Conservation (phyloP, 805 yeast genomes). For the Schizosaccharomyces lindneri region DNA sequence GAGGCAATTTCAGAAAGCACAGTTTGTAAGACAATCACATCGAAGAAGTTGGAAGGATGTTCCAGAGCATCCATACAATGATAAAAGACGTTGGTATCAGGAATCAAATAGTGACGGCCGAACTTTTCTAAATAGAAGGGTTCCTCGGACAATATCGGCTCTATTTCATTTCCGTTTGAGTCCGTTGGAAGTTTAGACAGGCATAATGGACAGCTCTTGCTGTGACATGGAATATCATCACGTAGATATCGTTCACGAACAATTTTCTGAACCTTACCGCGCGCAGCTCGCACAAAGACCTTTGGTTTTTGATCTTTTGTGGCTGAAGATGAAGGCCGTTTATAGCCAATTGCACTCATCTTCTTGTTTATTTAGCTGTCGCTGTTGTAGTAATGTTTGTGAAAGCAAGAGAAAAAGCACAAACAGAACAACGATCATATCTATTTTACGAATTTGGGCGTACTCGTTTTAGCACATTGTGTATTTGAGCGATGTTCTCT, state of each 20-base stretch:
- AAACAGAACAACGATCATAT: background rate
- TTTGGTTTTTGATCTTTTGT: slow-evolving; percentile 17
- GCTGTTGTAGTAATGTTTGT: background rate
- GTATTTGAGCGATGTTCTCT: too few species aligned
- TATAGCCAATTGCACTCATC: background rate
- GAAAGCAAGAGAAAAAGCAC: background rate
- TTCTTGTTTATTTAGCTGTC: background rate
- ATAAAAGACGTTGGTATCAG: slow-evolving; percentile 58
- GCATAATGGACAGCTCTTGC: slow-evolving; percentile 44
- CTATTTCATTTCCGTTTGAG: slow-evolving; percentile 26
- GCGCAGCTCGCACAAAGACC: slow-evolving; percentile 63
- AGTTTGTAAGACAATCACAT: slow-evolving; percentile 85
- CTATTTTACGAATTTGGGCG: too few species aligned
- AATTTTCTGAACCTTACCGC: slow-evolving; percentile 75
- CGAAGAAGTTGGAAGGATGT: slow-evolving; percentile 47
- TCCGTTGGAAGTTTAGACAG: slow-evolving; percentile 28
- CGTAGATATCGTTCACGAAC: slow-evolving; percentile 87
- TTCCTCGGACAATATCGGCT: slow-evolving; percentile 33
- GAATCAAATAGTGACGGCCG: slow-evolving; percentile 54
- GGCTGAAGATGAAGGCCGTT: background rate
- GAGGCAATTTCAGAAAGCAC: slow-evolving; percentile 83
- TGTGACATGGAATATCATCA: slow-evolving; percentile 77
- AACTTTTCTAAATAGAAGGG: slow-evolving; percentile 27
- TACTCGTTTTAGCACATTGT: too few species aligned
- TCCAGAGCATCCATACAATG: slow-evolving; percentile 55